Evolutionary conservation across 176 grass and related monocot genomes (phyloP).

Genomic region (Zea mays): DNA sequence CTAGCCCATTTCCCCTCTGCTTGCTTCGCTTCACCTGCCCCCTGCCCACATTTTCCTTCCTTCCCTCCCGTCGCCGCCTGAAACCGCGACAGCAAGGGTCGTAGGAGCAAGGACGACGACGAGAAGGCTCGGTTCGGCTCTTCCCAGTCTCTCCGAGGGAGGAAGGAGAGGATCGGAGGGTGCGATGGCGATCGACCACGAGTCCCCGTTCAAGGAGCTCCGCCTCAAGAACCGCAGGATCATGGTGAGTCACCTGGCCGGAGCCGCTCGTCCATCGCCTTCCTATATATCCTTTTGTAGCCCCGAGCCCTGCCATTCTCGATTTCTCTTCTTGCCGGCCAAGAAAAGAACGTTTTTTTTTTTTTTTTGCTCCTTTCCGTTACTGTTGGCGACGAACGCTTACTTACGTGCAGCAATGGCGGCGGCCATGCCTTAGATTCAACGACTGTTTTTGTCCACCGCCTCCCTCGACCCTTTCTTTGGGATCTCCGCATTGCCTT

Average conservation of each 20-base stretch:
- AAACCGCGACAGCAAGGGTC: conserved; percentile 18
- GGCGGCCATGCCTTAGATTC: conserved; percentile 15
- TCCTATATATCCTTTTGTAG: too few relatives aligned
- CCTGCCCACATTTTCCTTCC: background rate
- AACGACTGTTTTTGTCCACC: background rate
- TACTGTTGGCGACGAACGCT: conserved; percentile 17
- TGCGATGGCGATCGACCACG: conserved; percentile 70
- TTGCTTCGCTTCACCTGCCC: background rate
- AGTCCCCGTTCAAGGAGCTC: conserved; percentile 67
- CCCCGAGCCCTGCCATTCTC: conserved; percentile 10
- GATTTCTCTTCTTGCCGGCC: background rate
- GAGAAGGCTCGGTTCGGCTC: too few relatives aligned
- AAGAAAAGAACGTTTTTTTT: background rate
- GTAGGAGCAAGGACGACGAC: too few relatives aligned
- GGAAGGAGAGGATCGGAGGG: background rate
- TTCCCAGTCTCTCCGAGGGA: background rate
- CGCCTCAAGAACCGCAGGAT: conserved; percentile 69
- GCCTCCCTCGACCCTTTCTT: background rate
- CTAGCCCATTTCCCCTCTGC: background rate
- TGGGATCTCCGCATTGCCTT: conserved; percentile 20
- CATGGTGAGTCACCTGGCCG: conserved; percentile 51
- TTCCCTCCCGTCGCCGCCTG: conserved; percentile 8
- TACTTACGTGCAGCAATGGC: conserved; percentile 20
- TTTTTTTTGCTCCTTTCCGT: background rate
- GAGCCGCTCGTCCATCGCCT: too few relatives aligned